Percentiles rank a stretch among this genome's conserved stretches.
Conservation (phyloP, 2,329 filamentous ascomycete species). For the Talaromyces sp. region DNA sequence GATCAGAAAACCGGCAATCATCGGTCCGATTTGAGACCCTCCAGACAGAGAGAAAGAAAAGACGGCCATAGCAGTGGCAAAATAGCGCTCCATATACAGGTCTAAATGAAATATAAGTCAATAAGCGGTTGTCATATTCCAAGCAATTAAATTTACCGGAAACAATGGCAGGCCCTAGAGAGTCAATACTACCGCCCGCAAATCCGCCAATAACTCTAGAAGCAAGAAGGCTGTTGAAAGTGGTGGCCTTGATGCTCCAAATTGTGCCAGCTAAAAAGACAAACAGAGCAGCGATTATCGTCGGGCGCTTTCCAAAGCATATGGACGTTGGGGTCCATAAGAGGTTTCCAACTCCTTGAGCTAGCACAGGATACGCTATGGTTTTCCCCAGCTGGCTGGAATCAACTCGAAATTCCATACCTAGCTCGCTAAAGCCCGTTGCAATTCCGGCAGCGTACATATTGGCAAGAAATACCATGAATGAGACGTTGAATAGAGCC, state of each 20-base stretch:
- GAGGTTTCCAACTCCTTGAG: conserved; percentile 24
- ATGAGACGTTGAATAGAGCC: conserved; percentile 21
- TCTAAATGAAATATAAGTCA: conserved; percentile 12
- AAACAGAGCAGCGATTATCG: conserved; percentile 24
- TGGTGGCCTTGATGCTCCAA: conserved; percentile 27
- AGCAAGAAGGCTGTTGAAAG: conserved; percentile 25
- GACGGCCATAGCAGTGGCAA: conserved; percentile 26
- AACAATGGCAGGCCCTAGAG: conserved; percentile 28
- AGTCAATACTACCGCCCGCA: conserved; percentile 22
- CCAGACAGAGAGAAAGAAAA: conserved; percentile 28
- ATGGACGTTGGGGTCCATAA: conserved; percentile 32
- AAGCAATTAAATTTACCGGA: conserved; percentile 15
- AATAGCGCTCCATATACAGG: conserved; percentile 21
- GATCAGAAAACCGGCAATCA: conserved; percentile 30
- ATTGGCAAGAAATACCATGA: conserved; percentile 24
- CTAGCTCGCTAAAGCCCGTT: conserved; percentile 12
- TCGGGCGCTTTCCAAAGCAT: conserved; percentile 33
- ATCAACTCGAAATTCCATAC: conserved; percentile 14
- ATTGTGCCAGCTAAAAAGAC: conserved; percentile 25
- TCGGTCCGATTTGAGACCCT: conserved; percentile 29
- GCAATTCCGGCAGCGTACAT: conserved; percentile 23
- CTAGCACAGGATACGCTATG: conserved; percentile 19
- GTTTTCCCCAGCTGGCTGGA: conserved; percentile 15
- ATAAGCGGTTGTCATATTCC: neutral
- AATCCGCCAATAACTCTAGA: conserved; percentile 29